These are phyloP conservation scores for Gracilaria vermiculophylla DNA, from an alignment of 23 red algal genomes.

Conservation along the genomic window DNA sequence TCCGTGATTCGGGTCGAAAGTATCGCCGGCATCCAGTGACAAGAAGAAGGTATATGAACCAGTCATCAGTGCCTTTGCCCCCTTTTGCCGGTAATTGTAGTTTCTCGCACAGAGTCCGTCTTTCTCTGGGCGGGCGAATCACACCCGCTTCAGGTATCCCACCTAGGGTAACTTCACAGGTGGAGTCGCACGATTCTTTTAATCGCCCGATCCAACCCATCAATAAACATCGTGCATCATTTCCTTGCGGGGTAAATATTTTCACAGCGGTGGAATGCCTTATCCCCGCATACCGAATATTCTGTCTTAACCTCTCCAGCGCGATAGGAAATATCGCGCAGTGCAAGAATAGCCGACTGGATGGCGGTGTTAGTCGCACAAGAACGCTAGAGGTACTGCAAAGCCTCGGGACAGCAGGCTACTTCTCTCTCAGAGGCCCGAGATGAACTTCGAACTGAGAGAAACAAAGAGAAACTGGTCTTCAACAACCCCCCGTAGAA, in stretches of 20 bases:
- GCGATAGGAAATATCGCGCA: not conserved
- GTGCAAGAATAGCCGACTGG: not conserved
- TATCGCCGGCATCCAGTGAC: too few species aligned
- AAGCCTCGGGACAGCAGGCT: not conserved
- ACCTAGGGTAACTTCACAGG: not conserved
- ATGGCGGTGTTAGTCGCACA: not conserved
- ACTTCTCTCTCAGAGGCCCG: not conserved
- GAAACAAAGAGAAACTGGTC: too few species aligned
- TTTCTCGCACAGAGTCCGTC: too few species aligned
- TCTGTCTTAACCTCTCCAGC: not conserved
- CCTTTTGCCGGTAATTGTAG: too few species aligned
- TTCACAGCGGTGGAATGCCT: not conserved
- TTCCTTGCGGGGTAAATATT: not conserved
- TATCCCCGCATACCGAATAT: not conserved
- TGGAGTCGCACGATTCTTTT: not conserved
- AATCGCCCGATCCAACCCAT: conserved; percentile 9
- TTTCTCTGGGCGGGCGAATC: too few species aligned
- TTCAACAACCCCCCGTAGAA: too few species aligned
- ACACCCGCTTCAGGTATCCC: not conserved
- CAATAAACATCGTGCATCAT: not conserved
- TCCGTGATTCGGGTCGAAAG: too few species aligned
- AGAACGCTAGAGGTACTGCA: not conserved
- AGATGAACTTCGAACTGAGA: too few species aligned
- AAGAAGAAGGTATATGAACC: too few species aligned
- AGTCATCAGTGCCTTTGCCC: too few species aligned